Base-by-base conservation (phyloP, 495 filamentous ascomycete species). In the Aspergillus incahuasiensis region DNA sequence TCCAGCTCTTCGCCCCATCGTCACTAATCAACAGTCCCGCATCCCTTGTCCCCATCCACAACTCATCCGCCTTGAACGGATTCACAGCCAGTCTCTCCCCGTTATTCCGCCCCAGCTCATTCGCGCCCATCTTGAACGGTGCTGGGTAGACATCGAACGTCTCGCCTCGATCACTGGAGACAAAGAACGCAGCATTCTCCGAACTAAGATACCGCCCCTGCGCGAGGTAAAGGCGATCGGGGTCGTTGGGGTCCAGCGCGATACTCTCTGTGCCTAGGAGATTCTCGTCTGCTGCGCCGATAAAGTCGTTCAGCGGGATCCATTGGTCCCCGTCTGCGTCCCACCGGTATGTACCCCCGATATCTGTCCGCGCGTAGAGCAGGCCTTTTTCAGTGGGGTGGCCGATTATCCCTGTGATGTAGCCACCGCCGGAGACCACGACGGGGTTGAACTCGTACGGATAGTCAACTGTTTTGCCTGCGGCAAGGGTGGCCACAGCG, bases 101-200 rank as follows among this genome's bases (percentile, higher is more conserved):
- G 69, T 79, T 82, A 18, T 82, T 82, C 22, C 83, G 74, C n/a
- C 83, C 83, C 3, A 81, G 81, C 82, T 84, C 85, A 60, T 86
- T 86, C 0, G 82, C 81, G 6, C 82, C 82, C 43, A 81, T 79
- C 59, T 83, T 81, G 69, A 86, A 85, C 3, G 82, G 70, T 6
- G 58, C 58, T 13, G 48, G 41, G 32, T 61, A 53, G 6, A 28
- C 39, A 5, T 42, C 30, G 19, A 61, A 61, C 4, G 48, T 56
- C 34, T 40, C 52, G 6, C 58, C 58, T 13, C 58, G 21, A 19
- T 61, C 58, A 11, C 56, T 43, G 12, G 58, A 61, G 6, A 61
- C 58, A 41, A 56, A 61, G 21, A 61, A 54, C 3, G 54, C 58
- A 6, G 54, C 21, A 20, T 61, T 50, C 28, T 56, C 52, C 5